Base-by-base conservation (phyloP, 495 filamentous ascomycete species). In the Aspergillus ostianus region DNA sequence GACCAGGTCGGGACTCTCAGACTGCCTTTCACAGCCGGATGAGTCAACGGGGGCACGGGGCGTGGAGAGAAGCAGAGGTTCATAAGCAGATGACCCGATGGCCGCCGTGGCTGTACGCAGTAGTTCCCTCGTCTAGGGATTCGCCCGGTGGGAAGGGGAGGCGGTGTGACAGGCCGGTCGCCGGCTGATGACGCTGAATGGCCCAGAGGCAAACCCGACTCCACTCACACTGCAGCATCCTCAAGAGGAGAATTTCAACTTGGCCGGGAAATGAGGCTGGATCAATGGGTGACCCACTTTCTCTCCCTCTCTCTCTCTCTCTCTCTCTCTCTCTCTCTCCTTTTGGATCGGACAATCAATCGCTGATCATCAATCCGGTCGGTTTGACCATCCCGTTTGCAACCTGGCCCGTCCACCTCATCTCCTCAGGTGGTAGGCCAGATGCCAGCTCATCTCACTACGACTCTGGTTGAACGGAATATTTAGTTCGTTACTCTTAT, bases 131-230 rank as follows among this genome's bases (percentile, higher is more conserved):
- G n/a, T n/a, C n/a, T n/a, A n/a, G n/a, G n/a, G n/a, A n/a, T n/a
- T n/a, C n/a, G n/a, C n/a, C n/a, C n/a, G n/a, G n/a, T n/a, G n/a
- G n/a, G n/a, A n/a, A n/a, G n/a, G n/a, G n/a, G n/a, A n/a, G n/a
- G n/a, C n/a, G 29, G 52, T 54, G 52, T 54, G 52, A 54, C 52
- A 54, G 52, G 32, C 15, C 36, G 30, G 20, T 46, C n/a, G n/a
- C n/a, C n/a, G n/a, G n/a, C n/a, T n/a, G n/a, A n/a, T n/a, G n/a
- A n/a, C n/a, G n/a, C n/a, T n/a, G n/a, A n/a, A n/a, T 6, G 17
- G 30, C n/a, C 20, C 12, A 30, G 30, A 44, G 51, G 6, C 30
- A 32, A 6, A 7, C 1, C 30, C 7, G 2, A 12, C 3, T 12
- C 36, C 36, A 41, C 36, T 15, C 36, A 41, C 36, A 41, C 36